Evolutionary conservation across 2,329 filamentous ascomycete species (phyloP).

Genomic region (Lasiodiplodia sp.): DNA sequence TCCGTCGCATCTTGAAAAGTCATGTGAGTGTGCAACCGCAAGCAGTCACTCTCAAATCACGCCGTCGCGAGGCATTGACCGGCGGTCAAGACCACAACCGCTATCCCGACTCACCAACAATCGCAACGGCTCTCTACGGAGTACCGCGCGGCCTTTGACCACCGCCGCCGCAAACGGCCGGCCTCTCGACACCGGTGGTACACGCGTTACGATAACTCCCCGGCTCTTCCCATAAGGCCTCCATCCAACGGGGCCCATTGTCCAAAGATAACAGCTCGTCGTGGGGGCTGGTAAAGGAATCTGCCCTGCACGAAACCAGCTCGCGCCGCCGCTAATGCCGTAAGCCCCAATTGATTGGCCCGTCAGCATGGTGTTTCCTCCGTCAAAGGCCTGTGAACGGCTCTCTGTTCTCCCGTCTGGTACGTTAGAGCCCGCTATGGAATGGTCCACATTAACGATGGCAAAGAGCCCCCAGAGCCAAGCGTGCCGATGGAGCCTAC

Average conservation of each 20-base stretch:
- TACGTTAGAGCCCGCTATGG: constrained; percentile 1
- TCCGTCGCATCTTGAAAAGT: constrained; percentile 7
- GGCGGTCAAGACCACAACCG: not conserved
- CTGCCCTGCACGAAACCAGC: constrained; percentile 2
- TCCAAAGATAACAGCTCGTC: constrained; percentile 1
- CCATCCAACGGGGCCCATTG: not conserved
- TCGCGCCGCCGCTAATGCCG: not conserved
- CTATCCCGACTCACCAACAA: not conserved
- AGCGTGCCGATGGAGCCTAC: not conserved
- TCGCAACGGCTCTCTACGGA: not conserved
- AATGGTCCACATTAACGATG: too few species aligned
- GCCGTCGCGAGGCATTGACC: not conserved
- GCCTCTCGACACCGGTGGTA: not conserved
- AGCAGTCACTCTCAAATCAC: not conserved
- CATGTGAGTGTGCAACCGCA: not conserved
- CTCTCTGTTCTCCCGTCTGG: not conserved
- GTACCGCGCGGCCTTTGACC: not conserved
- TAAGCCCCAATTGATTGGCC: not conserved
- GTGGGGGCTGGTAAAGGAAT: not conserved
- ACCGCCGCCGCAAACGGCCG: not conserved
- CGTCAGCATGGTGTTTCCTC: not conserved
- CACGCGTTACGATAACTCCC: not conserved
- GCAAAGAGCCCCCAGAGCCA: not conserved
- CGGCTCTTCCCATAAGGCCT: not conserved
- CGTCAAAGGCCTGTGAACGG: constrained; percentile 4